Base-by-base conservation (phyloP, 2,329 filamentous ascomycete genomes). In the Calonectria pseudoturangicola region DNA sequence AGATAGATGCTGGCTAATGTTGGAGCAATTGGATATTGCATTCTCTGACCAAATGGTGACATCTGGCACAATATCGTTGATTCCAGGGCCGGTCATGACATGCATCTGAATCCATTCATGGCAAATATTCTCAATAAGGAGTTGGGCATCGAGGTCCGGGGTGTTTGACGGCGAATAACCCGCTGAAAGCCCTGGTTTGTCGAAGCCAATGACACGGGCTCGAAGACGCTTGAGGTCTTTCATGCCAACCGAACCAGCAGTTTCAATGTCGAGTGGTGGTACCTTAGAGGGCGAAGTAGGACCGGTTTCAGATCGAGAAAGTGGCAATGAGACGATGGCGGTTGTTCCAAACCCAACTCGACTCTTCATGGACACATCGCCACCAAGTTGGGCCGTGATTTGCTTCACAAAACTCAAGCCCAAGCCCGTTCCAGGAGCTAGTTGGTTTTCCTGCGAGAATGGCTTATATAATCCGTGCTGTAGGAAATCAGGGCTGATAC, bases 381-480 rank as follows among this genome's bases (percentile, higher is more conserved):
- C 92, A 28, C 87, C 87, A 0, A 94, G 83, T 9, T 89, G 87
- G 16, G 87, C 86, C 1, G 92, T 88, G 8, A 94, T 89, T 64
- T 86, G 84, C 25, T 88, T 87, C 2, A 94, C 92, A 10, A 94
- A 89, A 48, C 90, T 92, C 36, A 94, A 82, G 0, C 93, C 93
- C 0, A 94, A 84, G 0, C 93, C 92, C 0, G 90, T 90, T 0
- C 93, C 92, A 0, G 89, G 87, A 0, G 88, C 86, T 1, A 94
- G 81, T 0, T 85, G 82, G 60, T 93, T 88, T 76, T 94, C 93
- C 73, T 94, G 93, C 0, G 87, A 82, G 73, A 94, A 94, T 0
- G 92, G 90, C 0, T 88, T 90, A 78, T 92, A 94, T 0, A 94
- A 81, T 16, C 88, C 87, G 10, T 89, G 88, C 25, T 88, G 86